Evolutionary conservation across 768 basidiomycete genomes (phyloP).

Genomic region (Amyloporia xantha): DNA sequence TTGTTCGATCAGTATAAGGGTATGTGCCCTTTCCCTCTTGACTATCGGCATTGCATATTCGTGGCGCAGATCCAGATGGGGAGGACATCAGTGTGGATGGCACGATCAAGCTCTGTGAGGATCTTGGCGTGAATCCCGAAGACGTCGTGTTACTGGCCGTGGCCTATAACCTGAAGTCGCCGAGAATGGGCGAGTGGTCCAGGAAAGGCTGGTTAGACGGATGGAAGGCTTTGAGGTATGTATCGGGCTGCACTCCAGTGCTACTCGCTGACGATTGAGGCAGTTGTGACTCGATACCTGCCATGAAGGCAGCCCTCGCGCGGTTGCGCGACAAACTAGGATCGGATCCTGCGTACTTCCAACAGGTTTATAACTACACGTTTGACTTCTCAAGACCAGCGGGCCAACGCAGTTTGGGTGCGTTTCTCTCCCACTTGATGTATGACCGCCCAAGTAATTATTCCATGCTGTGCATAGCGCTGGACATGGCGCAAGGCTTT

Average conservation of each 20-base stretch:
- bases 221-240: constrained; percentile 70
- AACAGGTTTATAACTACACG: constrained; percentile 69
- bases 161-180: constrained; percentile 77
- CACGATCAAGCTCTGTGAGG: constrained; percentile 70
- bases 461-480: constrained; percentile 30
- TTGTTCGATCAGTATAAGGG: constrained; percentile 41
- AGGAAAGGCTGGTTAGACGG: constrained; percentile 72
- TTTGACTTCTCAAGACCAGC: constrained; percentile 74
- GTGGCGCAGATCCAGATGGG: constrained; percentile 39
- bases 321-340: constrained; percentile 53
- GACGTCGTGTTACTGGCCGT: constrained; percentile 79
- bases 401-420: constrained; percentile 77
- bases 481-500: constrained; percentile 69
- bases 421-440: constrained; percentile 18
- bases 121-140: constrained; percentile 64
- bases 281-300: constrained; percentile 60
- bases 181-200: constrained; percentile 64
- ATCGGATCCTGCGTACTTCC: constrained; percentile 65
- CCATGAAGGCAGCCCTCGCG: constrained; percentile 52
- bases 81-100: constrained; percentile 70
- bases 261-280: background rate
- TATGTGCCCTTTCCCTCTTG: constrained; percentile 12
- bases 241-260: constrained; percentile 3
- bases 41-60: background rate
- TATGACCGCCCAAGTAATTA: background rate